These are phyloP conservation scores for Miscanthus sacchariflorus DNA, from an alignment of 202 grass and related monocot species.

Conservation along the genomic window DNA sequence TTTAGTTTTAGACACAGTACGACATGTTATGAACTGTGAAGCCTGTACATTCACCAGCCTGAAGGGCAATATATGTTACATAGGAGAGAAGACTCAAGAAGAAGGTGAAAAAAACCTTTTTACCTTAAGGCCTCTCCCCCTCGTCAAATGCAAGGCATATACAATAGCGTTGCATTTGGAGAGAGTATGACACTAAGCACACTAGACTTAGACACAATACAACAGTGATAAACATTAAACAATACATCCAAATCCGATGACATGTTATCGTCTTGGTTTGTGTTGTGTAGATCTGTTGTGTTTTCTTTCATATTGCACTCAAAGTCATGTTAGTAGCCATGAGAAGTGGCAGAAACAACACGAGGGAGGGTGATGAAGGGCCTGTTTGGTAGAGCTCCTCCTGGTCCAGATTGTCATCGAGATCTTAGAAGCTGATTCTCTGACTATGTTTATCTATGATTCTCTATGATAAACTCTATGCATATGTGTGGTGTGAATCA, in stretches of 20 bases:
- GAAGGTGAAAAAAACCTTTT: not conserved
- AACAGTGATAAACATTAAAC: not conserved
- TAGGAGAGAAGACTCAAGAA: not conserved
- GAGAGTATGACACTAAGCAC: not conserved
- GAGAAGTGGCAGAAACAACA: not conserved
- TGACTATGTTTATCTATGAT: not conserved
- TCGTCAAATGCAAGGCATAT: not conserved
- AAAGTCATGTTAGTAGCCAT: not conserved
- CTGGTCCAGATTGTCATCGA: not conserved
- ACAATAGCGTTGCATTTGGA: slow-evolving; percentile 9
- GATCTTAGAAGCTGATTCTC: not conserved
- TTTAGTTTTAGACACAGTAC: not conserved
- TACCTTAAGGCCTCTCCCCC: not conserved
- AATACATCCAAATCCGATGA: not conserved
- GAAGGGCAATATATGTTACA: not conserved
- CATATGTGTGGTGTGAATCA: too few species aligned
- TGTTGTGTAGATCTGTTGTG: not conserved
- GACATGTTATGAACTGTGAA: too few species aligned
- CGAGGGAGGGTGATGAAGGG: not conserved
- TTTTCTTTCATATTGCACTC: not conserved
- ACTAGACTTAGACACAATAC: not conserved
- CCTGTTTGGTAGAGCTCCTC: too few species aligned
- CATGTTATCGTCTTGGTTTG: not conserved
- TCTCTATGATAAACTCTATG: not conserved
- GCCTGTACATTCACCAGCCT: not conserved